These are phyloP conservation scores for Saccharum hybrid DNA, from an alignment of 202 grass and related monocot genomes.

Conservation along the genomic window DNA sequence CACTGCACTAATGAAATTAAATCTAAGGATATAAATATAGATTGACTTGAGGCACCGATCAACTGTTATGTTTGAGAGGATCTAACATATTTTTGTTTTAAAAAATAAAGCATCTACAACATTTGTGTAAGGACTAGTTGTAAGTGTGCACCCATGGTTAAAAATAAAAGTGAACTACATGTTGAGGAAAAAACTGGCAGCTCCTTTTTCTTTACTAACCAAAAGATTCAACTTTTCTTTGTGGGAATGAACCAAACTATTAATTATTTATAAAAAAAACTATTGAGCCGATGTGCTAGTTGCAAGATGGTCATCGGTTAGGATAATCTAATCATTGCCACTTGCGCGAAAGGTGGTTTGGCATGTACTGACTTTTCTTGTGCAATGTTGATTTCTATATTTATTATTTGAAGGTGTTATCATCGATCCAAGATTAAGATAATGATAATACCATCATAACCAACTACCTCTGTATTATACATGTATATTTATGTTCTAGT, in stretches of 20 bases:
- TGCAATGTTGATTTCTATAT: constrained; percentile 51
- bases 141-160: constrained; percentile 4
- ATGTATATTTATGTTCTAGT: not conserved
- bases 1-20: not conserved
- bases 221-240: constrained; percentile 16
- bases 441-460: constrained; percentile 37
- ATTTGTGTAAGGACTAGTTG: not conserved
- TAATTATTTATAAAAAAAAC: constrained; percentile 10
- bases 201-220: constrained; percentile 11
- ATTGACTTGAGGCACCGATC: no score
- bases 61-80: not conserved
- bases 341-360: constrained; percentile 50
- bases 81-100: not conserved
- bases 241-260: constrained; percentile 28
- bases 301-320: constrained; percentile 35
- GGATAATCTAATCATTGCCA: constrained; percentile 44
- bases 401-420: constrained; percentile 39
- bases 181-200: constrained; percentile 6
- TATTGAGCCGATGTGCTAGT: not conserved
- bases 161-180: not conserved
- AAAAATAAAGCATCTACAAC: not conserved
- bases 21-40: not conserved
- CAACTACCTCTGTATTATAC: constrained; percentile 43
- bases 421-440: constrained; percentile 41
- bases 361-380: constrained; percentile 52